Percentiles rank a stretch among this genome's conserved stretches.
phyloP scores from a whole-genome alignment of 2,329 filamentous ascomycete genomes.

The Colletotrichum lini region DNA sequence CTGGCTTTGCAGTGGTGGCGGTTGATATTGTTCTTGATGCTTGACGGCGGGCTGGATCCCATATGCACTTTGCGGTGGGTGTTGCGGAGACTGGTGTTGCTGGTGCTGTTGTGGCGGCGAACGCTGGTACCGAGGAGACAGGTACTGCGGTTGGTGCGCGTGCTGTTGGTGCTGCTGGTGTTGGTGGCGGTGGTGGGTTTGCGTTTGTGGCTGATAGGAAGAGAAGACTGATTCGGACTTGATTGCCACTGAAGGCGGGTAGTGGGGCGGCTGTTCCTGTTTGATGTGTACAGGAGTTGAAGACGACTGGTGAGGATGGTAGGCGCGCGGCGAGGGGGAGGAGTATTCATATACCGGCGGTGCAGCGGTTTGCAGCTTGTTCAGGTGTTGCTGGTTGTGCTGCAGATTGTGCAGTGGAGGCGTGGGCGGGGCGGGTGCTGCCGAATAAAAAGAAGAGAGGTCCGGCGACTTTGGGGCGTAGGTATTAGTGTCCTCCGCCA shows the following conservation, averaged over 20 bases:
- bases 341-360: conserved; percentile 43
- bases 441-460: conserved; percentile 69
- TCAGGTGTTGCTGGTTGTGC: conserved; percentile 42
- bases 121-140: conserved; percentile 44
- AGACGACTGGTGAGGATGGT: conserved; percentile 41
- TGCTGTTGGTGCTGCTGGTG: conserved; percentile 50
- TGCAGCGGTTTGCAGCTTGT: conserved; percentile 37
- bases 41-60: conserved; percentile 31
- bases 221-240: conserved; percentile 34
- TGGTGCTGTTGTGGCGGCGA: conserved; percentile 44
- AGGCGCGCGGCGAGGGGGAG: conserved; percentile 35
- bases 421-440: conserved; percentile 49
- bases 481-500: conserved; percentile 63
- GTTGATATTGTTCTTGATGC: conserved; percentile 34
- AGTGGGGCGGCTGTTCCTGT: conserved; percentile 42
- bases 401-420: conserved; percentile 48
- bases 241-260: conserved; percentile 42
- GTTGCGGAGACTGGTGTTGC: conserved; percentile 45
- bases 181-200: conserved; percentile 50
- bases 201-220: conserved; percentile 40
- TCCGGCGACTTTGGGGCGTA: conserved; percentile 73
- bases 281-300: conserved; percentile 42
- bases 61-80: conserved; percentile 36
- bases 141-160: conserved; percentile 44
- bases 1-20: conserved; percentile 35